phyloP scores from a whole-genome alignment of 257 asterid genomes.

The Jacaranda mimosifolia region DNA sequence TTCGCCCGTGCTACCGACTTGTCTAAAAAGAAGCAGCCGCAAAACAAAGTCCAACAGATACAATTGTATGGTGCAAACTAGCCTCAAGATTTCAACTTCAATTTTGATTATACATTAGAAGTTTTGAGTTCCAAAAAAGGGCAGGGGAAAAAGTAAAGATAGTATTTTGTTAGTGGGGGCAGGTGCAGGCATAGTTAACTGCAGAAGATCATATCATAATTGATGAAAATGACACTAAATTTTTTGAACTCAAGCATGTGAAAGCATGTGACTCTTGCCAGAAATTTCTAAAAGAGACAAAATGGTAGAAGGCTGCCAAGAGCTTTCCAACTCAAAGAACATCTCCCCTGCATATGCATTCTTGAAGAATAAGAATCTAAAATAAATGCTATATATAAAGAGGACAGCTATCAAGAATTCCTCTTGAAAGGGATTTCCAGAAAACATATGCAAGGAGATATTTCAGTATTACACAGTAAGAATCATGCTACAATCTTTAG shows the following conservation, averaged over 20 bases:
- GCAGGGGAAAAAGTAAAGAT: background rate
- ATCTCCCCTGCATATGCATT: conserved; percentile 8
- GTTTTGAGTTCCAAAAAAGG: conserved; percentile 11
- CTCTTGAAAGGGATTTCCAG: conserved; percentile 26
- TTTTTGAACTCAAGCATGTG: conserved; percentile 36
- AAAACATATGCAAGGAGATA: conserved; percentile 19
- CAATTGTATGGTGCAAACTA: background rate
- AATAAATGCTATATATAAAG: conserved; percentile 21
- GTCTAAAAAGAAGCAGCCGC: conserved; percentile 13
- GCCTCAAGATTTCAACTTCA: background rate
- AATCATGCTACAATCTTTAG: conserved; percentile 22
- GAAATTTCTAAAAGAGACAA: conserved; percentile 31
- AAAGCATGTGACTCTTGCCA: conserved; percentile 40
- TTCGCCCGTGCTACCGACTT: conserved; percentile 23
- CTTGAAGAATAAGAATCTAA: conserved; percentile 20
- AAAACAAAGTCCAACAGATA: background rate
- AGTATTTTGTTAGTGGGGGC: background rate
- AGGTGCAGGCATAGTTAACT: conserved; percentile 14
- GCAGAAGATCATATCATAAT: conserved; percentile 10
- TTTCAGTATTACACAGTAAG: conserved; percentile 22
- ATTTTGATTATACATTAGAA: background rate
- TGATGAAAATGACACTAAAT: conserved; percentile 26
- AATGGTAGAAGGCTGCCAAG: conserved; percentile 28
- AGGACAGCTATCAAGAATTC: conserved; percentile 13
- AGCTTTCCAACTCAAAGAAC: conserved; percentile 26